phyloP scores from a whole-genome alignment of 805 yeast genomes.

The Ogataea methanolica region DNA sequence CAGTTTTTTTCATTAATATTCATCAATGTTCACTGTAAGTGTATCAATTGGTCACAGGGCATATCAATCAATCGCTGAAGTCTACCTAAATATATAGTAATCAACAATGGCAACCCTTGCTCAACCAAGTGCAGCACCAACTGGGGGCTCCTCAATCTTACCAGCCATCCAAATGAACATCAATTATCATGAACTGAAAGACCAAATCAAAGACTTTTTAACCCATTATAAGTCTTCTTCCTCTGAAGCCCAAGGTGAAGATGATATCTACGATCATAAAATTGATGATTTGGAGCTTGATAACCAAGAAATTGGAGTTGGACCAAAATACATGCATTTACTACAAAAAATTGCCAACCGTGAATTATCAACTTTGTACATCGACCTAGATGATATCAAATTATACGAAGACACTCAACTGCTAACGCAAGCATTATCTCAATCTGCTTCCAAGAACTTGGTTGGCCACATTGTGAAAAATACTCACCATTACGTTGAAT shows the following conservation, averaged over 20 bases:
- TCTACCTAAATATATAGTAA: not conserved
- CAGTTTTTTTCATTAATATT: not conserved
- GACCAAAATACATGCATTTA: slow-evolving; percentile 70
- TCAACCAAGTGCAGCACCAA: slow-evolving; percentile 8
- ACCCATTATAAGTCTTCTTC: slow-evolving; percentile 53
- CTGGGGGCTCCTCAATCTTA: slow-evolving; percentile 18
- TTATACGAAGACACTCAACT: slow-evolving; percentile 51
- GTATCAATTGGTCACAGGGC: too few relatives aligned
- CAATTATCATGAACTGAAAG: slow-evolving; percentile 64
- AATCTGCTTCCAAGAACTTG: slow-evolving; percentile 27
- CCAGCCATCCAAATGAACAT: slow-evolving; percentile 26
- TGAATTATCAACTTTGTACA: slow-evolving; percentile 57
- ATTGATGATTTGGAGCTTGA: slow-evolving; percentile 26
- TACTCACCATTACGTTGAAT: slow-evolving; percentile 72
- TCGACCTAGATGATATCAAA: slow-evolving; percentile 83
- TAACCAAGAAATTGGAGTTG: slow-evolving; percentile 29
- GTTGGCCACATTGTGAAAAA: slow-evolving; percentile 63
- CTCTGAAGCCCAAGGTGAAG: slow-evolving; percentile 19
- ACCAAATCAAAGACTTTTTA: slow-evolving; percentile 59
- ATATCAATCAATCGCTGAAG: too few relatives aligned
- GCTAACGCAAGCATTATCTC: slow-evolving; percentile 13
- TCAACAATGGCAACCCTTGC: slow-evolving; percentile 22
- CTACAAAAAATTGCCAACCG: slow-evolving; percentile 84
- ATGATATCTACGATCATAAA: slow-evolving; percentile 32
- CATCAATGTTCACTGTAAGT: too few relatives aligned